A percentile compares a stretch with the other conserved stretches of the same genome.
phyloP scores from a whole-genome alignment of 1,284 basidiomycete genomes.

The Austroboletus niveus region DNA sequence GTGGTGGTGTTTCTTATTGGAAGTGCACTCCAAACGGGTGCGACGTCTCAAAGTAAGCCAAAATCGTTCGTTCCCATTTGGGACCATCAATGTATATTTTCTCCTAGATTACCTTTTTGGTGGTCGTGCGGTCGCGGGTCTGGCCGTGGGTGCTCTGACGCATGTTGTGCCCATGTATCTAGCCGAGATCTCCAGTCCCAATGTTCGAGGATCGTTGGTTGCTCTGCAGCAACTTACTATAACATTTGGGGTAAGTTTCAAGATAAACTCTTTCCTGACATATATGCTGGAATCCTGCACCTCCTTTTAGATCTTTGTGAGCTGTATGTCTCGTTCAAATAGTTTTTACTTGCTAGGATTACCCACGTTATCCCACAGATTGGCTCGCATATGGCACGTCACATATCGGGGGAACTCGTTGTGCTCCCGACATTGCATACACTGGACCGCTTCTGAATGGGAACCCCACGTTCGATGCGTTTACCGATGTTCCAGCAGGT shows the following conservation, averaged over 20 bases:
- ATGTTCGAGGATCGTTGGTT: slow-evolving; percentile 36
- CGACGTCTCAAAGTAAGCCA: slow-evolving; percentile 23
- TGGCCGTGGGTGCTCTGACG: slow-evolving; percentile 33
- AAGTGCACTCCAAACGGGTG: slow-evolving; percentile 34
- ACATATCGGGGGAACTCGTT: slow-evolving; percentile 35
- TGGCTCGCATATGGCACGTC: slow-evolving; percentile 36
- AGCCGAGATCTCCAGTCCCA: slow-evolving; percentile 35
- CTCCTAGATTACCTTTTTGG: slow-evolving; percentile 28
- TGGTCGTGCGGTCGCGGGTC: slow-evolving; percentile 32
- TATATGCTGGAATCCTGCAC: not conserved
- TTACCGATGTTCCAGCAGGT: slow-evolving; percentile 30
- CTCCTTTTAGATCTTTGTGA: slow-evolving; percentile 28
- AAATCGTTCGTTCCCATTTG: not conserved
- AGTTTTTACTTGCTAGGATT: not conserved
- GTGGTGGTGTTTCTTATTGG: slow-evolving; percentile 34
- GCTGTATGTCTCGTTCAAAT: slow-evolving; percentile 21
- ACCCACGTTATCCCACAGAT: slow-evolving; percentile 14
- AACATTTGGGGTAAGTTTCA: slow-evolving; percentile 31
- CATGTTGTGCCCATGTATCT: slow-evolving; percentile 37
- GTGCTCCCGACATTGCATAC: slow-evolving; percentile 31
- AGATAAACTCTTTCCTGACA: not conserved
- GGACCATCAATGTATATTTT: not conserved
- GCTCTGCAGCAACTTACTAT: slow-evolving; percentile 34
- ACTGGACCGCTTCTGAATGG: slow-evolving; percentile 35
- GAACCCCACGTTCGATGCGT: slow-evolving; percentile 30